These are phyloP conservation scores for Opeltia flavorubescens DNA, from an alignment of 495 filamentous ascomycete species.

Conservation along the genomic window DNA sequence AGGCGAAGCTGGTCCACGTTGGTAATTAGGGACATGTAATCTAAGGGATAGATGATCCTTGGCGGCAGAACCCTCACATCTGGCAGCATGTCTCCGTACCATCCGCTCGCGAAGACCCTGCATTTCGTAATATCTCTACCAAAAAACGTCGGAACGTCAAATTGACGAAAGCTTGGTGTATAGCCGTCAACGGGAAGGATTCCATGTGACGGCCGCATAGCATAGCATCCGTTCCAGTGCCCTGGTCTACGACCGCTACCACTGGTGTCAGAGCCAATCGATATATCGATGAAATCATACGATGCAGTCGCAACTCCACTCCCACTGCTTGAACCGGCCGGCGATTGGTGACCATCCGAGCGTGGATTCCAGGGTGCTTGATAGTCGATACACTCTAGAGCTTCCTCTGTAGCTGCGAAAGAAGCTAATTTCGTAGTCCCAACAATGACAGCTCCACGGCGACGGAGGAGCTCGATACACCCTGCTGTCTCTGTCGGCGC, in stretches of 20 bases:
- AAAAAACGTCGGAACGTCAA: too few species aligned
- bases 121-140: conserved; percentile 4
- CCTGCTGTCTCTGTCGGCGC: neutral
- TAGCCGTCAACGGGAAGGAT: conserved; percentile 5
- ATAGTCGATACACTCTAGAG: conserved; percentile 17
- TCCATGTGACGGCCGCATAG: conserved; percentile 11
- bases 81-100: conserved; percentile 4
- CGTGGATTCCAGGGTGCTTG: conserved; percentile 37
- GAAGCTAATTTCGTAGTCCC: conserved; percentile 4
- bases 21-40: conserved; percentile 1
- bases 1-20: neutral
- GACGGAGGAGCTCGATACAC: neutral
- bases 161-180: too few species aligned
- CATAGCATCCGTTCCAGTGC: conserved; percentile 16
- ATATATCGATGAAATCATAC: conserved; percentile 39
- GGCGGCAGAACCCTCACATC: neutral
- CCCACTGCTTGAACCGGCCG: conserved; percentile 28
- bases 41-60: conserved; percentile 4
- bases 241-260: conserved; percentile 10
- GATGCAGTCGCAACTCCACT: conserved; percentile 29
- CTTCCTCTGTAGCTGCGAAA: conserved; percentile 9
- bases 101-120: conserved; percentile 2
- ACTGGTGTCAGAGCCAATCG: conserved; percentile 27
- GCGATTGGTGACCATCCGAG: conserved; percentile 38
- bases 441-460: conserved; percentile 2